Percentiles rank a stretch among this genome's conserved stretches.
These are phyloP conservation scores for Pterocarpus santalinus DNA, from an alignment of 306 rosid genomes.

Conservation along the genomic window DNA sequence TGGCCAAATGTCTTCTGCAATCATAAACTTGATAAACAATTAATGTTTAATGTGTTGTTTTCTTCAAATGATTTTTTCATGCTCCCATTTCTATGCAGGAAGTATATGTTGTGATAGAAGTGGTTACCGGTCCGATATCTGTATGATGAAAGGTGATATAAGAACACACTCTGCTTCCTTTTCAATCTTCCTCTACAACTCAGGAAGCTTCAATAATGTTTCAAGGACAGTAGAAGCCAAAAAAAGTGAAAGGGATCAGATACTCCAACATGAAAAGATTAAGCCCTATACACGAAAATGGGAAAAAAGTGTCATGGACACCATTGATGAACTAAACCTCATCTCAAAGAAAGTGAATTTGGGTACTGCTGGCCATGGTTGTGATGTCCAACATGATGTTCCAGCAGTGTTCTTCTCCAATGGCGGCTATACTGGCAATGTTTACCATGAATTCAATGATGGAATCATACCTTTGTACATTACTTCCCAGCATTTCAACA, in stretches of 20 bases:
- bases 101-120: constrained; percentile 87
- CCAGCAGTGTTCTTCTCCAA: constrained; percentile 95
- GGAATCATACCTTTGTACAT: constrained; percentile 89
- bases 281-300: constrained; percentile 94
- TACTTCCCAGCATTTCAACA: constrained; percentile 82
- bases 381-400: constrained; percentile 80
- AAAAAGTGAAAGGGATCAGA: constrained; percentile 38
- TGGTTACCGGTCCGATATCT: constrained; percentile 82
- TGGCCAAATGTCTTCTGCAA: background rate
- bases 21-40: background rate
- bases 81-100: constrained; percentile 53
- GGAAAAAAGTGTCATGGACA: constrained; percentile 84
- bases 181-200: constrained; percentile 72
- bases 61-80: background rate
- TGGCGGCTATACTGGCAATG: constrained; percentile 97
- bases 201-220: constrained; percentile 41
- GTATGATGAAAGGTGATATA: constrained; percentile 90
- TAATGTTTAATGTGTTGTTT: background rate
- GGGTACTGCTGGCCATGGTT: constrained; percentile 36
- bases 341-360: constrained; percentile 58
- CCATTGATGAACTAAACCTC: constrained; percentile 75
- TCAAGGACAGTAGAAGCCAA: constrained; percentile 32
- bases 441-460: constrained; percentile 95
- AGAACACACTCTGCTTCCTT: constrained; percentile 76
- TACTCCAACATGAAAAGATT: constrained; percentile 68